These are phyloP conservation scores for Babjeviella inositovora DNA, from an alignment of 805 yeast species.

Conservation along the genomic window DNA sequence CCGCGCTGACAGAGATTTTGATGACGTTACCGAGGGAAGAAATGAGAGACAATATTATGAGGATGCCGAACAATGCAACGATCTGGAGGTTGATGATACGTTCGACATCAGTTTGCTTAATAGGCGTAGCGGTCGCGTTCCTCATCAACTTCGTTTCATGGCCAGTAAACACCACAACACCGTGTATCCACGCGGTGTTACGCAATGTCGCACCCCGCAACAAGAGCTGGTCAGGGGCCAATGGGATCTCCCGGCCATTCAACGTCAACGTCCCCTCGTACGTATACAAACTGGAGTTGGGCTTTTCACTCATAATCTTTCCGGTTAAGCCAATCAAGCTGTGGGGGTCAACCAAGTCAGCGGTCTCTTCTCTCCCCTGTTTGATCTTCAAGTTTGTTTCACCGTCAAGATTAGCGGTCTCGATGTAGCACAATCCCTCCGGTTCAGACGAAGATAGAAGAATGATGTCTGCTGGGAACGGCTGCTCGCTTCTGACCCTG, in stretches of 20 bases:
- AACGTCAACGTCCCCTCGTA: conserved; percentile 77
- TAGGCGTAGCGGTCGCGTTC: conserved; percentile 97
- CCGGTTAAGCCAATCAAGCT: conserved; percentile 40
- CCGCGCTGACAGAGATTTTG: conserved; percentile 35
- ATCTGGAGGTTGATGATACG: conserved; percentile 88
- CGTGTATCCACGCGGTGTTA: conserved; percentile 92
- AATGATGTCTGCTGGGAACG: conserved; percentile 87
- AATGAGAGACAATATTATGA: conserved; percentile 59
- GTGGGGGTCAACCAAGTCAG: conserved; percentile 48
- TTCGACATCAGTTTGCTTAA: conserved; percentile 93
- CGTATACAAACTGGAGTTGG: conserved; percentile 86
- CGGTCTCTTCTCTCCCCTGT: conserved; percentile 72
- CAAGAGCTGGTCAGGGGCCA: conserved; percentile 82
- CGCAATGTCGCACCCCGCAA: conserved; percentile 91
- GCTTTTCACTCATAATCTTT: conserved; percentile 68
- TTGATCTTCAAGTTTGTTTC: conserved; percentile 94
- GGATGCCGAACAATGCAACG: conserved; percentile 68
- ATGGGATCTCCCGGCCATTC: conserved; percentile 44
- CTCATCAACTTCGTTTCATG: conserved; percentile 98
- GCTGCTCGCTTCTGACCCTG: conserved; percentile 69
- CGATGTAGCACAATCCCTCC: conserved; percentile 93
- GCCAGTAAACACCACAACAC: conserved; percentile 89
- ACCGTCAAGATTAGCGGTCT: conserved; percentile 95
- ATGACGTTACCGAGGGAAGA: conserved; percentile 84
- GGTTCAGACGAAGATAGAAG: conserved; percentile 90